A percentile compares a stretch with the other conserved stretches of the same genome.
Evolutionary conservation across 192 early-diverging fungal species (phyloP).

Genomic region (Entomortierella lignicola): DNA sequence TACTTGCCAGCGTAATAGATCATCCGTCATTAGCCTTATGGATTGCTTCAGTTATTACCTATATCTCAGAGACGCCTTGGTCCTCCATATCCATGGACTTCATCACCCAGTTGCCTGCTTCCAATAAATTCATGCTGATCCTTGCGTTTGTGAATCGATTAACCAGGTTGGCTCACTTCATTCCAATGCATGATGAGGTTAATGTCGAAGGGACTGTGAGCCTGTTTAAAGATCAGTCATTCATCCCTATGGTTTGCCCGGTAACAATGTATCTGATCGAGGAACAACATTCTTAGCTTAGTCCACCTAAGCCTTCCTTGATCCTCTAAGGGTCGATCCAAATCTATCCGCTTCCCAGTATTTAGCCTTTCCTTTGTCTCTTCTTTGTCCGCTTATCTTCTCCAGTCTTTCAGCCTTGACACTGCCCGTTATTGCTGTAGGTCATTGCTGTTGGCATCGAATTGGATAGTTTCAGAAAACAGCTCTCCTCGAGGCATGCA

Average conservation of each 20-base stretch:
- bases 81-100: conserved; percentile 59
- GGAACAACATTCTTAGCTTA: conserved; percentile 56
- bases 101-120: conserved; percentile 35
- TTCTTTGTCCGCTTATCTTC: no score
- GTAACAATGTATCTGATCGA: conserved; percentile 58
- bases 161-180: conserved; percentile 53
- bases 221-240: conserved; percentile 47
- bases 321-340: conserved; percentile 25
- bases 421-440: no score
- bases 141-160: conserved; percentile 54
- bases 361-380: no score
- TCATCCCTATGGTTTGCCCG: conserved; percentile 50
- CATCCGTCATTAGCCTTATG: conserved; percentile 43
- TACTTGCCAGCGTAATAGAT: conserved; percentile 41
- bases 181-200: background rate
- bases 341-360: conserved; percentile 53
- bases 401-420: no score
- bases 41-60: conserved; percentile 27
- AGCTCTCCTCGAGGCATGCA: no score
- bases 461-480: no score
- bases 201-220: conserved; percentile 8
- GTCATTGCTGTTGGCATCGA: no score
- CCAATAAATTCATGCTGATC: conserved; percentile 34
- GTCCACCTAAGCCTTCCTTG: conserved; percentile 45
- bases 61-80: conserved; percentile 53